Evolutionary conservation across 1,284 basidiomycete species (phyloP), one percentile per base, ranked within the genome.

Genomic region (Phlebopus sp.): DNA sequence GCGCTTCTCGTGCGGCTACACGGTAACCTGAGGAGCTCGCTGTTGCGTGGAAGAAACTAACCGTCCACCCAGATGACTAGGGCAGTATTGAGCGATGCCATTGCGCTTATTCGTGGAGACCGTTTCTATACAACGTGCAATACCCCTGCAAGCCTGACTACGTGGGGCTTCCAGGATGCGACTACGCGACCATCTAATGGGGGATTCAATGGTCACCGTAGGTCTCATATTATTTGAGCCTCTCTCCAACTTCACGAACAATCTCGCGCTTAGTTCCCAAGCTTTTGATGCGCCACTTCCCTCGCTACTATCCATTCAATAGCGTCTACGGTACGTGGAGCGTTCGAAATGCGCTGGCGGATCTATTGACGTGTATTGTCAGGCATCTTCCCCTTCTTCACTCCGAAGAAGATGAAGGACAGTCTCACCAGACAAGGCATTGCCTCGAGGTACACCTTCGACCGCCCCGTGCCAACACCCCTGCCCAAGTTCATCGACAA

Each of bases 81-180:
- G 11, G 31, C 9, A 34, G 64, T 23, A 66, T 65, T 19, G 69
- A 68, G 73, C 15, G 81, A 84, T 57, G 81, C 81, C 4, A 77
- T 79, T 41, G 69, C 75, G 3, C 66, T 84, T 23, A 71, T 78
- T 57, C 65, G 71, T 41, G 74, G 72, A 1, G 74, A 76, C 49
- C 53, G 74, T n/a, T 74, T 69, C 55, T 74, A 72, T 56, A 81
- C 78, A 0, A 72, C 66, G 21, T 75, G 78, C 56, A 79, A 76
- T 54, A 78, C 71, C 4, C 72, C 71, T 6, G 54, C 60, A n/a
- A 75, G 76, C 49, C 55, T 81, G 38, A 81, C 79, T 0, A 63
- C 72, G 2, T 78, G 75, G 75, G 76, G 75, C 23, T 75, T 65
- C 59, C 60, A 72, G 31, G 75, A 77, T 47, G 72, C 68, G 44